These are phyloP conservation scores for Leishmania braziliensis DNA, from an alignment of 208 protist species.

Conservation along the genomic window DNA sequence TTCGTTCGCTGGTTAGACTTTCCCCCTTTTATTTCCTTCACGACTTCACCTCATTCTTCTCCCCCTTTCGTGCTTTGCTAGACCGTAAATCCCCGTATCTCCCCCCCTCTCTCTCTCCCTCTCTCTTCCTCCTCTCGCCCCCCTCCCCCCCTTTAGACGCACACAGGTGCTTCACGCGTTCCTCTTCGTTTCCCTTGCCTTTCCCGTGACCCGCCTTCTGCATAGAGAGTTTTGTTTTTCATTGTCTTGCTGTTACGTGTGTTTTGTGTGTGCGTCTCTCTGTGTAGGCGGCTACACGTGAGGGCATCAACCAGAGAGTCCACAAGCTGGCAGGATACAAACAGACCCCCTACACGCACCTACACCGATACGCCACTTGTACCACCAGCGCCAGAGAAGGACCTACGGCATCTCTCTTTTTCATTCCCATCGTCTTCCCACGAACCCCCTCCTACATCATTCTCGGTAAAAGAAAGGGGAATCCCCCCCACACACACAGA, in stretches of 20 bases:
- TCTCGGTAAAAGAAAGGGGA: not conserved
- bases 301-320: not conserved
- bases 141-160: not conserved
- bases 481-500: not conserved
- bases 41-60: not conserved
- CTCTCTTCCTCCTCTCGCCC: too few relatives aligned
- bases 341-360: not conserved
- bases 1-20: constrained; percentile 6
- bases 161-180: not conserved
- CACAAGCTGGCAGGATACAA: not conserved
- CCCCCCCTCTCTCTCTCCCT: not conserved
- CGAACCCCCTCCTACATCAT: not conserved
- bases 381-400: not conserved
- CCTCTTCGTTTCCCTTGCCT: not conserved
- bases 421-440: not conserved
- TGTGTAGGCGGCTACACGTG: not conserved
- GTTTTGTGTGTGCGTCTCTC: not conserved
- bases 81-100: not conserved
- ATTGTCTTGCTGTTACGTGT: not conserved
- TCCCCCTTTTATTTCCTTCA: not conserved
- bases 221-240: not conserved
- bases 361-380: not conserved
- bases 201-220: not conserved
- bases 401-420: not conserved
- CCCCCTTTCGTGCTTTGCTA: not conserved